These are phyloP conservation scores for Coemansia sp. DNA, from an alignment of 192 early-diverging fungal species.

Conservation along the genomic window DNA sequence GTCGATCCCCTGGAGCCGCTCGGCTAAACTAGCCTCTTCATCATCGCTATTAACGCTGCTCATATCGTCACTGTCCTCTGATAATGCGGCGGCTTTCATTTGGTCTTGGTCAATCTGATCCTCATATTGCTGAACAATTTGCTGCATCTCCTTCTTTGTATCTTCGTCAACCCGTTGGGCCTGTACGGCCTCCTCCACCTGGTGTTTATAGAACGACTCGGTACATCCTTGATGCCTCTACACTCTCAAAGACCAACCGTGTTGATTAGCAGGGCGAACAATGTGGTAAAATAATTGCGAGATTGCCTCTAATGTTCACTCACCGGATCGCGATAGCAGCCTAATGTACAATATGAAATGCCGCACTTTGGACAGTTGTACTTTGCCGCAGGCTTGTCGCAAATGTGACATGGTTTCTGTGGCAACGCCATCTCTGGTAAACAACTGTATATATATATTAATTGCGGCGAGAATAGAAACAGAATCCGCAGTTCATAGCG, in stretches of 20 bases:
- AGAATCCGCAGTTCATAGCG: background rate
- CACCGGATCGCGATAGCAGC: constrained; percentile 46
- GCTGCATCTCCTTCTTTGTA: constrained; percentile 39
- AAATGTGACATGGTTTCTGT: constrained; percentile 23
- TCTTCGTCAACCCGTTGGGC: constrained; percentile 38
- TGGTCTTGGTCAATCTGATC: constrained; percentile 27
- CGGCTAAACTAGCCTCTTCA: constrained; percentile 4
- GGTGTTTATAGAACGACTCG: constrained; percentile 46
- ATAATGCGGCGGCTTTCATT: background rate
- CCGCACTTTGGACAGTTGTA: constrained; percentile 51
- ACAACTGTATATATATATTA: too few species aligned
- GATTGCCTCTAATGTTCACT: background rate
- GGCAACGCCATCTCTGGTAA: constrained; percentile 12
- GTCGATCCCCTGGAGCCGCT: constrained; percentile 33
- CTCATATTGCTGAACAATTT: constrained; percentile 29
- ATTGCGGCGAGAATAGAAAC: background rate
- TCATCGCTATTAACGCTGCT: background rate
- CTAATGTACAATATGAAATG: constrained; percentile 42
- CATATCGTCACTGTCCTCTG: background rate
- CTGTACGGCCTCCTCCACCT: constrained; percentile 33
- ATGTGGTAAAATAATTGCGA: background rate
- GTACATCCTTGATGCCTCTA: constrained; percentile 40
- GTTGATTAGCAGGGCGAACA: background rate
- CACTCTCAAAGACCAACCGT: background rate
- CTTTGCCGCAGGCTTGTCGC: constrained; percentile 42